A percentile compares a stretch with the other conserved stretches of the same genome.
phyloP scores from a whole-genome alignment of 768 basidiomycete genomes.

The Podaxis sp. region DNA sequence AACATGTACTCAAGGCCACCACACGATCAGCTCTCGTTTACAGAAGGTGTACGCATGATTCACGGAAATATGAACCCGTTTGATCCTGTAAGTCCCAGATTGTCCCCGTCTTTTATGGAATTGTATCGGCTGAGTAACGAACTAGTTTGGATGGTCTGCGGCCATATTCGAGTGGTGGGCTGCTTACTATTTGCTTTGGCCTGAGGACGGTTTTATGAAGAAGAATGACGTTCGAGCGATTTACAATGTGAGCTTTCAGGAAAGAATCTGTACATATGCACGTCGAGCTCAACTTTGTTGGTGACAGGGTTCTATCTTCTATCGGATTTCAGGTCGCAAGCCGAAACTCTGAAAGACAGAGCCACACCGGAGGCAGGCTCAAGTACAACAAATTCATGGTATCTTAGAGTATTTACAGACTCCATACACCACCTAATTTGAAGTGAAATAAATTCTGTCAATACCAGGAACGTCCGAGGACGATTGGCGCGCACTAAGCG shows the following conservation, averaged over 20 bases:
- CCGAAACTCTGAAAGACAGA: neutral
- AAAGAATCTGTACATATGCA: neutral
- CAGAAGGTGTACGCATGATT: conserved; percentile 39
- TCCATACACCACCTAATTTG: too few relatives aligned
- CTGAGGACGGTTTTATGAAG: conserved; percentile 31
- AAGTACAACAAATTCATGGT: neutral
- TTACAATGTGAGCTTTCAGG: conserved; percentile 31
- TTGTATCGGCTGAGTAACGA: neutral
- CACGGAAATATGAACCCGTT: conserved; percentile 37
- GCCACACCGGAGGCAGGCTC: neutral
- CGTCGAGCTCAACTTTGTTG: neutral
- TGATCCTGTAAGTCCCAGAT: conserved; percentile 29
- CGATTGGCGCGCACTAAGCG: too few relatives aligned
- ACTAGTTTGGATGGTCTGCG: conserved; percentile 41
- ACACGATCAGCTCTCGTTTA: conserved; percentile 36
- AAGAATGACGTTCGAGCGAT: conserved; percentile 39
- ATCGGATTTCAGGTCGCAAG: conserved; percentile 27
- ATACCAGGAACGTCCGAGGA: too few relatives aligned
- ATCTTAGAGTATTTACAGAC: too few relatives aligned
- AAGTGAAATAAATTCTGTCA: too few relatives aligned
- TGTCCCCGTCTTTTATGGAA: neutral
- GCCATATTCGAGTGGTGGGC: conserved; percentile 40
- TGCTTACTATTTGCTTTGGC: conserved; percentile 38
- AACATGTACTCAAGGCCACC: conserved; percentile 38
- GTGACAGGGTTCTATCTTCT: conserved; percentile 33